phyloP scores from a whole-genome alignment of 768 basidiomycete species.

The Gelatoporia subvermispora region DNA sequence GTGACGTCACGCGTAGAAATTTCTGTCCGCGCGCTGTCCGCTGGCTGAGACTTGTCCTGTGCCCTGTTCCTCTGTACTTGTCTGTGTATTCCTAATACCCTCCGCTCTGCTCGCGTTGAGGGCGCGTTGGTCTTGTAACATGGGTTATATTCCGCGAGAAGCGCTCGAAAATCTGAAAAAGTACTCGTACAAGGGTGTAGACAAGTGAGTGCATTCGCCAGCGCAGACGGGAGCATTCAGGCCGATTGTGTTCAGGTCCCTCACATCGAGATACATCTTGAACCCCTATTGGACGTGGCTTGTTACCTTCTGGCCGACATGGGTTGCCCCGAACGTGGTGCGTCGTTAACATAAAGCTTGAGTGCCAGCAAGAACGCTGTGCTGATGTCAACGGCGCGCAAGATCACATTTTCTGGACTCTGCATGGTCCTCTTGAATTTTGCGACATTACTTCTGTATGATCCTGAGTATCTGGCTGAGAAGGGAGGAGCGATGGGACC shows the following conservation, averaged over 20 bases:
- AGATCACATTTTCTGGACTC: slow-evolving; percentile 91
- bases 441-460: slow-evolving; percentile 74
- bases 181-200: slow-evolving; percentile 77
- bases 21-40: not conserved
- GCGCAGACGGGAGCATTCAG: not conserved
- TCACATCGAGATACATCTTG: slow-evolving; percentile 71
- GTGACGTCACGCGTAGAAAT: not conserved
- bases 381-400: not conserved
- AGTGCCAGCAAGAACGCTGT: not conserved
- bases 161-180: slow-evolving; percentile 73
- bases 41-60: not conserved
- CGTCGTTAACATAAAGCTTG: slow-evolving; percentile 20
- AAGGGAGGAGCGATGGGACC: slow-evolving; percentile 57
- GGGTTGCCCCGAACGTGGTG: slow-evolving; percentile 87
- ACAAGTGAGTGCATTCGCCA: slow-evolving; percentile 50
- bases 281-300: slow-evolving; percentile 91
- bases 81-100: not conserved
- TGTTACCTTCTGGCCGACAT: slow-evolving; percentile 81
- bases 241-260: slow-evolving; percentile 46
- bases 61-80: not conserved
- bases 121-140: slow-evolving; percentile 18
- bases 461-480: slow-evolving; percentile 70
- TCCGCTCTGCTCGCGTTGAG: not conserved
- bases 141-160: slow-evolving; percentile 61
- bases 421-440: slow-evolving; percentile 81